Evolutionary conservation across 768 basidiomycete species (phyloP).

Genomic region (Boletus speciosus): DNA sequence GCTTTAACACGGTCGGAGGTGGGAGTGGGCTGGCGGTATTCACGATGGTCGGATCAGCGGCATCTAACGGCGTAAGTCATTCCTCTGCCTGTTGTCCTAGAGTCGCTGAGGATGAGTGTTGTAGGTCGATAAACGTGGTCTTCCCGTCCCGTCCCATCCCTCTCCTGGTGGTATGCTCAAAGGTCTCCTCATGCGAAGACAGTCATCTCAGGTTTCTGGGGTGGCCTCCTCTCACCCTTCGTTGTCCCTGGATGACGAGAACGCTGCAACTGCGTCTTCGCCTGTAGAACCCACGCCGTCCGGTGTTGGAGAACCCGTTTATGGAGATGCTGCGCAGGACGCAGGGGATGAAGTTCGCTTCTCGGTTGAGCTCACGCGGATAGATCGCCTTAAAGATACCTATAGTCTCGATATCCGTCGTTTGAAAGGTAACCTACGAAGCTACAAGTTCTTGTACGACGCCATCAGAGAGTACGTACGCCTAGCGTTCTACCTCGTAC

Average conservation of each 20-base stretch:
- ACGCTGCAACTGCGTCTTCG: conserved; percentile 18
- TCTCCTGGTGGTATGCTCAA: conserved; percentile 78
- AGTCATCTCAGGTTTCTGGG: conserved; percentile 72
- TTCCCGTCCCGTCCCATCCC: conserved; percentile 77
- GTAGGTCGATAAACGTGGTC: conserved; percentile 85
- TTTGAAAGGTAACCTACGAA: conserved; percentile 87
- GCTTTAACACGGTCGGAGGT: conserved; percentile 38
- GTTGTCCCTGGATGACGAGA: conserved; percentile 48
- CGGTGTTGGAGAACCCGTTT: conserved; percentile 51
- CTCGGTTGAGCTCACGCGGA: conserved; percentile 87
- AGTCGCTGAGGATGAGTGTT: conserved; percentile 5
- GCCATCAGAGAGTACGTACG: conserved; percentile 74
- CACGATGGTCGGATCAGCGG: conserved; percentile 76
- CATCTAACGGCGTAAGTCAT: conserved; percentile 76
- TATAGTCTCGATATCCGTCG: conserved; percentile 91
- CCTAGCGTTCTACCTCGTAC: conserved; percentile 8
- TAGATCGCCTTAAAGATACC: conserved; percentile 87
- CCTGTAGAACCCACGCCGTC: conserved; percentile 38
- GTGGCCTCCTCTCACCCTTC: conserved; percentile 39
- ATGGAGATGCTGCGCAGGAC: conserved; percentile 79
- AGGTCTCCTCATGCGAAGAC: conserved; percentile 84
- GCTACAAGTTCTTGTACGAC: conserved; percentile 91
- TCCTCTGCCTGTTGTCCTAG: not conserved
- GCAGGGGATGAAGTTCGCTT: conserved; percentile 95
- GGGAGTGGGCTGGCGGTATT: conserved; percentile 64